These are phyloP conservation scores for Starmerella stellata DNA, from an alignment of 805 yeast species.

Conservation along the genomic window DNA sequence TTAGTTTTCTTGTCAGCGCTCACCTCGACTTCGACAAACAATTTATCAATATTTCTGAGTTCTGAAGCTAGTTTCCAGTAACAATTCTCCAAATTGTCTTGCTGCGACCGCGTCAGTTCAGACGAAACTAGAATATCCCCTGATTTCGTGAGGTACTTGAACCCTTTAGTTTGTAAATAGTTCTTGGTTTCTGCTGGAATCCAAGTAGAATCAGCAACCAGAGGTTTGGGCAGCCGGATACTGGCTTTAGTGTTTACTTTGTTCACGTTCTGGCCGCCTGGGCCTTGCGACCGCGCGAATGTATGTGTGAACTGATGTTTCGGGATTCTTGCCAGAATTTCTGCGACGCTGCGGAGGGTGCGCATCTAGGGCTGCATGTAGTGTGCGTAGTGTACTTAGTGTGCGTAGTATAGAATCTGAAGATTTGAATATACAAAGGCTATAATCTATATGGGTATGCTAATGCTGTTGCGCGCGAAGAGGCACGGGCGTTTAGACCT, in stretches of 20 bases:
- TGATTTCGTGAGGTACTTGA: constrained; percentile 37
- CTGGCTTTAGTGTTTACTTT: constrained; percentile 52
- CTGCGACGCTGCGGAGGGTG: no score
- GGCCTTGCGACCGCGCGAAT: constrained; percentile 53
- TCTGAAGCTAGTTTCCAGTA: constrained; percentile 39
- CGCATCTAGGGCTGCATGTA: no score
- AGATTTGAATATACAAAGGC: no score
- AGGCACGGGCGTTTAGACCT: no score
- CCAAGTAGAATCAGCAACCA: constrained; percentile 30
- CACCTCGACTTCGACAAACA: constrained; percentile 32
- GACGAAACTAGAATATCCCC: constrained; percentile 44
- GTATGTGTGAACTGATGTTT: constrained; percentile 28
- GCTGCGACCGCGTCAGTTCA: constrained; percentile 41
- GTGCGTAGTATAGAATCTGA: no score
- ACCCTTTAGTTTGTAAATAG: constrained; percentile 24
- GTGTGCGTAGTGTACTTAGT: no score
- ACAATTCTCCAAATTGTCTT: constrained; percentile 39
- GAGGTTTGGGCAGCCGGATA: constrained; percentile 26
- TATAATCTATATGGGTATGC: no score
- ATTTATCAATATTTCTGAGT: constrained; percentile 30
- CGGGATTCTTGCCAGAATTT: constrained; percentile 28
- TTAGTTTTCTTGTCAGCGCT: constrained; percentile 28
- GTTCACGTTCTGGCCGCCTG: constrained; percentile 80
- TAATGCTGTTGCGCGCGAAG: no score
- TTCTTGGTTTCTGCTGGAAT: constrained; percentile 35